These are phyloP conservation scores for Leccinellum rugosiceps DNA, from an alignment of 768 basidiomycete genomes.

Conservation along the genomic window DNA sequence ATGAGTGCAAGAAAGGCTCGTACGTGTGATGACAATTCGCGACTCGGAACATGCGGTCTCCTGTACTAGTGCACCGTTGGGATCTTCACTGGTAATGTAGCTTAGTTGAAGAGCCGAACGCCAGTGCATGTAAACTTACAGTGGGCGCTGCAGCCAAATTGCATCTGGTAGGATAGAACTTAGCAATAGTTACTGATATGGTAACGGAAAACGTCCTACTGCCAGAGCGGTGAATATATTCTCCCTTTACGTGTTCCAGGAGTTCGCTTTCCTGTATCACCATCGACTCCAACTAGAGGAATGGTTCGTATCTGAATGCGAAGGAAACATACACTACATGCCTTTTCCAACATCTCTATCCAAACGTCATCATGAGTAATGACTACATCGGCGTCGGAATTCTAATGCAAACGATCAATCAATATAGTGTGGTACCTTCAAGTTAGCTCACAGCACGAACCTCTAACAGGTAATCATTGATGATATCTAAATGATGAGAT, in stretches of 20 bases:
- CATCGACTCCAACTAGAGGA: not conserved
- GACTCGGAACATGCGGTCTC: too few relatives aligned
- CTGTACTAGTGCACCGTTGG: not conserved
- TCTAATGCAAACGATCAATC: not conserved
- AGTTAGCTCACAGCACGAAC: not conserved
- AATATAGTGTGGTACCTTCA: not conserved
- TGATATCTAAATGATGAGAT: constrained; percentile 2
- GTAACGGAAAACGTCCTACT: not conserved
- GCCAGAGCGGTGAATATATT: not conserved
- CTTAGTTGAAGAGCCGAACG: too few relatives aligned
- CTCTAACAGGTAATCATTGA: constrained; percentile 8
- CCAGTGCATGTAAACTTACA: not conserved
- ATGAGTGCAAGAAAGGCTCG: not conserved
- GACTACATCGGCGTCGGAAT: not conserved
- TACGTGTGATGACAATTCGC: constrained; percentile 6
- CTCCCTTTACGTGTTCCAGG: not conserved
- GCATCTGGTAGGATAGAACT: not conserved
- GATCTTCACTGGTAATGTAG: not conserved
- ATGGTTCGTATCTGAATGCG: not conserved
- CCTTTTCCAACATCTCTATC: constrained; percentile 7
- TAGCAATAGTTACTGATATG: not conserved
- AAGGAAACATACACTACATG: not conserved
- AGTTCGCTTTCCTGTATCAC: not conserved
- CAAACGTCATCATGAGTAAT: constrained; percentile 10
- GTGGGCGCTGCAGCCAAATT: not conserved